Evolutionary conservation across 441 rosid species (phyloP), one percentile per base, ranked within the genome.

Genomic region (Eruca vesicaria): DNA sequence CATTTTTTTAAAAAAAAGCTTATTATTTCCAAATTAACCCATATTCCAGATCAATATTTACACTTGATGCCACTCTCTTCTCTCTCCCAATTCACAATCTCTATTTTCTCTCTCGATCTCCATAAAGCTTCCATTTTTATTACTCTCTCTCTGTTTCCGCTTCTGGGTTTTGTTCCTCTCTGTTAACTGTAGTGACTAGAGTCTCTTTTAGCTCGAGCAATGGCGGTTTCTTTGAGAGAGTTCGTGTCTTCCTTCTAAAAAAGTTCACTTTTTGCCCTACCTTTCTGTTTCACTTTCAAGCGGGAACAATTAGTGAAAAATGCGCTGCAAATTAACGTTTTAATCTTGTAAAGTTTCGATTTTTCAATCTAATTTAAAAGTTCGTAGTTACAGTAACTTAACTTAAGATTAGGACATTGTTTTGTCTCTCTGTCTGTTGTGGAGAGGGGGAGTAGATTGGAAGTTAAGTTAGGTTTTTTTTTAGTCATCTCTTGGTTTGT

Each of bases 61-160:
- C 91, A 73, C 79, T 66, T 10, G 0, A 45, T 79, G 88, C 86
- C 88, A 76, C 84, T 79, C 78, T 18, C 73, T 58, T 80, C 58
- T 35, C 67, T 26, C 72, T 69, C 76, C 43, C 63, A 35, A 16
- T 35, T 48, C 31, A 16, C 28, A 63, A 23, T 71, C 45, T 60
- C 31, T 12, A n/a, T 4, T 5, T 76, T 72, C 69, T 48, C 73
- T 55, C 68, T 36, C 72, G 32, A 35, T 52, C 45, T 68, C 68
- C 21, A 35, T 11, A 60, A 67, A 52, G 14, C 31, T 53, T 32
- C 62, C 48, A 35, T 16, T 21, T 38, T 16, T 21, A 10, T 68
- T 45, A 65, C 38, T 38, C 50, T n/a, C 55, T 65, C 45, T 67
- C 64, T 23, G 55, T 74, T 67, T 23, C 66, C 31, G 78, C 76